Conservation (phyloP, 345 rosid genomes). For the Eucalyptus dawsonii region DNA sequence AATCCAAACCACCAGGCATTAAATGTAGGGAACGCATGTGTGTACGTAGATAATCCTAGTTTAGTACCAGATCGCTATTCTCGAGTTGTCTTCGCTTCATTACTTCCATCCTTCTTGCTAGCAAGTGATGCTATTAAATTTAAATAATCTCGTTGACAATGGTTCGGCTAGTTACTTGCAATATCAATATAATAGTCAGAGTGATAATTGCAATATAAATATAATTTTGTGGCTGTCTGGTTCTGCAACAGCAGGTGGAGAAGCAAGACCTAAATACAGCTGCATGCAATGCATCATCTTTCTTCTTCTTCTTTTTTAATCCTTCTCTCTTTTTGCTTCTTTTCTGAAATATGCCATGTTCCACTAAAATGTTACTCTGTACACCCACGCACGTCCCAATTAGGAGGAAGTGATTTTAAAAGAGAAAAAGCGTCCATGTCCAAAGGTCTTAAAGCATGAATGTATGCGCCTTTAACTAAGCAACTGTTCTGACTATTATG, state of each 20-base stretch:
- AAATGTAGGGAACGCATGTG: not conserved
- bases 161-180: not conserved
- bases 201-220: not conserved
- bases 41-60: not conserved
- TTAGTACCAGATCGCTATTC: not conserved
- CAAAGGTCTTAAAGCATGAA: not conserved
- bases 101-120: not conserved
- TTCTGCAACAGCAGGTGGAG: not conserved
- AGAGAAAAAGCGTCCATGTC: not conserved
- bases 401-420: not conserved
- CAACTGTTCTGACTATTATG: not conserved
- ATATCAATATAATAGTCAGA: not conserved
- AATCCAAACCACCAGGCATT: not conserved
- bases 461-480: not conserved
- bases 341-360: not conserved
- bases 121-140: not conserved
- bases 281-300: not conserved
- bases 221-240: not conserved
- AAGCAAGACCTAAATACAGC: not conserved
- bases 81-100: not conserved
- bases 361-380: not conserved
- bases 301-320: not conserved
- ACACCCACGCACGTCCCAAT: not conserved
- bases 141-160: not conserved
- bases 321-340: not conserved